Evolutionary conservation across 371 early-diverging fungal species (phyloP).

Genomic region (Capillidium heterosporum): DNA sequence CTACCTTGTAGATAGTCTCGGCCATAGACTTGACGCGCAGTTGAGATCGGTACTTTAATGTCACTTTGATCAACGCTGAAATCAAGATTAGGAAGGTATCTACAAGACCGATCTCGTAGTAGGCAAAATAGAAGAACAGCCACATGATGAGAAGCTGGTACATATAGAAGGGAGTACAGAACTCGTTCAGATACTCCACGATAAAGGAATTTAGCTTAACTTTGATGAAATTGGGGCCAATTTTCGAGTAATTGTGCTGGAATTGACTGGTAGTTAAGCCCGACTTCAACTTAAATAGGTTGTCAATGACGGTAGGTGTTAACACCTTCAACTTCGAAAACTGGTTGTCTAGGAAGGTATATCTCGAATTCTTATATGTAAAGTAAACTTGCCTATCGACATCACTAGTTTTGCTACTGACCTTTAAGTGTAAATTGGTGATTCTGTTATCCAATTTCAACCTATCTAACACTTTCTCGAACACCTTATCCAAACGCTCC

Average conservation of each 20-base stretch:
- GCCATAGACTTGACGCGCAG: slow-evolving; percentile 43
- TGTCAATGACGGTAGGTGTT: slow-evolving; percentile 27
- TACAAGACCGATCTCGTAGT: slow-evolving; percentile 56
- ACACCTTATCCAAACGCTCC: too few species aligned
- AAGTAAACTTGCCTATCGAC: slow-evolving; percentile 28
- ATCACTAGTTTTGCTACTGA: slow-evolving; percentile 17
- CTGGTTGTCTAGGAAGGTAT: slow-evolving; percentile 23
- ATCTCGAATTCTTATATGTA: slow-evolving; percentile 57
- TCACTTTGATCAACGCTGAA: slow-evolving; percentile 51
- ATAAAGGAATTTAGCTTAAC: slow-evolving; percentile 32
- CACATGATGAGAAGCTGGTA: slow-evolving; percentile 53
- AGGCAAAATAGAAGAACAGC: slow-evolving; percentile 53
- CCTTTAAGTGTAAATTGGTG: slow-evolving; percentile 7
- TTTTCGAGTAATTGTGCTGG: slow-evolving; percentile 24
- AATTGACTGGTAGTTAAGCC: slow-evolving; percentile 40
- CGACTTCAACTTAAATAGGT: slow-evolving; percentile 18
- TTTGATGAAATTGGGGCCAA: slow-evolving; percentile 49
- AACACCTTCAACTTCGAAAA: slow-evolving; percentile 35
- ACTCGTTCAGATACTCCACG: slow-evolving; percentile 37
- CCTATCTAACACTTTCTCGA: too few species aligned
- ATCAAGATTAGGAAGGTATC: slow-evolving; percentile 43
- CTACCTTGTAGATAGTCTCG: slow-evolving; percentile 23
- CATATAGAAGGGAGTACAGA: slow-evolving; percentile 51
- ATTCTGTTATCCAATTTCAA: slow-evolving; percentile 8
- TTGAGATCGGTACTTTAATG: slow-evolving; percentile 35